Evolutionary conservation across 2,329 filamentous ascomycete species (phyloP).

Genomic region (Xylariaceae sp.): DNA sequence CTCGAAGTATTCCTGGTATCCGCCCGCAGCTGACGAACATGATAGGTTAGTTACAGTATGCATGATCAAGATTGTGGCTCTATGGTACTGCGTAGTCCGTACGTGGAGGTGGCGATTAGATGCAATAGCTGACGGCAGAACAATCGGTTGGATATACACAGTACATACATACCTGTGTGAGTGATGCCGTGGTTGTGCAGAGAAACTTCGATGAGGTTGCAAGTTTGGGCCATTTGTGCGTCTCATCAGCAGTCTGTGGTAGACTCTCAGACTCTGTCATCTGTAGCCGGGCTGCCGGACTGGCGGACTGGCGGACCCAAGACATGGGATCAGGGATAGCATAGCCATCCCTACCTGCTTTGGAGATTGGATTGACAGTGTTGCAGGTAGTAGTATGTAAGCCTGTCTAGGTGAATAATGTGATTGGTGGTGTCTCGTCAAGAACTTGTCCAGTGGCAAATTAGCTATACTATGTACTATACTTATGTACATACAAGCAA

Average conservation of each 20-base stretch:
- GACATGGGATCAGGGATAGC: no score
- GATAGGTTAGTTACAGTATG: no score
- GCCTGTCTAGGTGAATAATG: no score
- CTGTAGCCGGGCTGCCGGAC: background rate
- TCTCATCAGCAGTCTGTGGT: background rate
- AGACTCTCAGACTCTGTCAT: no score
- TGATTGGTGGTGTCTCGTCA: no score
- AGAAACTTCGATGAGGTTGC: background rate
- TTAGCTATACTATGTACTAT: no score
- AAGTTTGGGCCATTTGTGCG: background rate
- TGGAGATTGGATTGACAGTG: background rate
- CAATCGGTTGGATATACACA: background rate
- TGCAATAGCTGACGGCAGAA: background rate
- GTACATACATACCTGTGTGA: background rate
- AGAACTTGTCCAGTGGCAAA: background rate
- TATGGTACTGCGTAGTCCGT: background rate
- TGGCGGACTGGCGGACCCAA: no score
- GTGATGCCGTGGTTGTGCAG: background rate
- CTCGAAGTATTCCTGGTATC: background rate
- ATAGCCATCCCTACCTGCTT: background rate
- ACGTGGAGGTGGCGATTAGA: background rate
- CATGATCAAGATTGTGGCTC: background rate
- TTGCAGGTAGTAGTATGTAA: background rate
- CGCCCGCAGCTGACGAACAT: background rate
- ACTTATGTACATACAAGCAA: no score